phyloP scores from a whole-genome alignment of 345 rosid species.

The Hibiscus tridactylites region DNA sequence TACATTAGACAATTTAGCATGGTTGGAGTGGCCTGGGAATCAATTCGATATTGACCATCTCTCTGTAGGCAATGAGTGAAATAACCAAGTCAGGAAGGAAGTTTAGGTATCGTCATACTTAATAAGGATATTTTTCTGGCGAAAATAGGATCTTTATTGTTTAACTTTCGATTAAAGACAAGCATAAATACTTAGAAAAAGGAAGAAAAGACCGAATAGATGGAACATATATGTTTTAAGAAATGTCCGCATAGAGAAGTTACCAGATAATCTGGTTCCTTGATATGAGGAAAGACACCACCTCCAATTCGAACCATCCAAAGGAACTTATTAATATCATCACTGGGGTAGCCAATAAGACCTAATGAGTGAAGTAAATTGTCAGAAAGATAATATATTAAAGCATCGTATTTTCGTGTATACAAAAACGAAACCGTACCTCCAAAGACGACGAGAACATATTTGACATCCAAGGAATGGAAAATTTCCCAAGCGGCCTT shows the following conservation, averaged over 20 bases:
- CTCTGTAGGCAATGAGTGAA: constrained; percentile 34
- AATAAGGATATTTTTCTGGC: not conserved
- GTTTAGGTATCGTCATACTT: not conserved
- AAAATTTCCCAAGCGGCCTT: constrained; percentile 99
- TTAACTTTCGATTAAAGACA: not conserved
- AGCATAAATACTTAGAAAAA: not conserved
- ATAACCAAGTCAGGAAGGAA: not conserved
- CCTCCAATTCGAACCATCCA: constrained; percentile 99
- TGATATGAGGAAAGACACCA: constrained; percentile 87
- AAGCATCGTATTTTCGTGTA: not conserved
- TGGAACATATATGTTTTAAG: not conserved
- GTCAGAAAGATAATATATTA: constrained; percentile 22
- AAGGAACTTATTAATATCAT: constrained; percentile 93
- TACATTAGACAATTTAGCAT: constrained; percentile 61
- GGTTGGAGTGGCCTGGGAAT: constrained; percentile 63
- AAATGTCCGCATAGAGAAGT: not conserved
- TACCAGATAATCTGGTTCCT: constrained; percentile 6
- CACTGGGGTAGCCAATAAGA: constrained; percentile 97
- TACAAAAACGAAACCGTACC: constrained; percentile 43
- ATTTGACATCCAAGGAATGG: constrained; percentile 93
- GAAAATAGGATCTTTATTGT: not conserved
- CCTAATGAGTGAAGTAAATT: constrained; percentile 36
- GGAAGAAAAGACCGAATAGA: not conserved
- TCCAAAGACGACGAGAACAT: constrained; percentile 96
- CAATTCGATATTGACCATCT: constrained; percentile 94